Conservation (phyloP, 1,139 yeast species). For the Scheffersomyces parashehatae region DNA sequence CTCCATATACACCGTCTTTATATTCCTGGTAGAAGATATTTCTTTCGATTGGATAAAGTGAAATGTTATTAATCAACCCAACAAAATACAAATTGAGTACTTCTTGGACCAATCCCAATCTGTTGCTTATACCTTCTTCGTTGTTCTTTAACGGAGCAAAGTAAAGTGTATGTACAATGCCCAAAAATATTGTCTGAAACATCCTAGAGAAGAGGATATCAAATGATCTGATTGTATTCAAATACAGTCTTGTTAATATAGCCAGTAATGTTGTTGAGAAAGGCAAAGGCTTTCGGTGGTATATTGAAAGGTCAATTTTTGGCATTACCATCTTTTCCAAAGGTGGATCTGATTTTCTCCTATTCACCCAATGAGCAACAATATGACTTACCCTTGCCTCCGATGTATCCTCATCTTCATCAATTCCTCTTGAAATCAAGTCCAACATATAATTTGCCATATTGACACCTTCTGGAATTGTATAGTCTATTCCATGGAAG, state of each 20-base stretch:
- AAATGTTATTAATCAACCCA: slow-evolving; percentile 76
- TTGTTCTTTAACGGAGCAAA: slow-evolving; percentile 68
- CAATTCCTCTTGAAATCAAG: slow-evolving; percentile 53
- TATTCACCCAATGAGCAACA: slow-evolving; percentile 36
- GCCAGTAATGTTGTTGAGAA: slow-evolving; percentile 27
- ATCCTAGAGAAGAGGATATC: slow-evolving; percentile 67
- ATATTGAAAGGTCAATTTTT: slow-evolving; percentile 5
- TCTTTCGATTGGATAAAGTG: slow-evolving; percentile 73
- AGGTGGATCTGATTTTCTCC: neutral
- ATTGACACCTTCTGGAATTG: slow-evolving; percentile 60
- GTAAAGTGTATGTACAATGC: slow-evolving; percentile 64
- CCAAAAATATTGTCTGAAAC: slow-evolving; percentile 67
- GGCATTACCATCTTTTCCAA: neutral
- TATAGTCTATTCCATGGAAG: slow-evolving; percentile 43
- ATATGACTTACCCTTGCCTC: slow-evolving; percentile 35
- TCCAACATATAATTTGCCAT: slow-evolving; percentile 77
- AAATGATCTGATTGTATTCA: slow-evolving; percentile 57
- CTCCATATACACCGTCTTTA: slow-evolving; percentile 71
- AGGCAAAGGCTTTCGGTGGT: slow-evolving; percentile 5
- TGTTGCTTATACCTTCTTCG: slow-evolving; percentile 58
- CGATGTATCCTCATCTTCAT: slow-evolving; percentile 31
- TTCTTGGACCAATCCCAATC: slow-evolving; percentile 78
- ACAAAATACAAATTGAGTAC: slow-evolving; percentile 71
- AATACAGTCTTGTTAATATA: slow-evolving; percentile 33
- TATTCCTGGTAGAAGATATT: slow-evolving; percentile 78